Base-by-base conservation (phyloP, 2,329 filamentous ascomycete genomes). In the Exophiala dermatitidis region DNA sequence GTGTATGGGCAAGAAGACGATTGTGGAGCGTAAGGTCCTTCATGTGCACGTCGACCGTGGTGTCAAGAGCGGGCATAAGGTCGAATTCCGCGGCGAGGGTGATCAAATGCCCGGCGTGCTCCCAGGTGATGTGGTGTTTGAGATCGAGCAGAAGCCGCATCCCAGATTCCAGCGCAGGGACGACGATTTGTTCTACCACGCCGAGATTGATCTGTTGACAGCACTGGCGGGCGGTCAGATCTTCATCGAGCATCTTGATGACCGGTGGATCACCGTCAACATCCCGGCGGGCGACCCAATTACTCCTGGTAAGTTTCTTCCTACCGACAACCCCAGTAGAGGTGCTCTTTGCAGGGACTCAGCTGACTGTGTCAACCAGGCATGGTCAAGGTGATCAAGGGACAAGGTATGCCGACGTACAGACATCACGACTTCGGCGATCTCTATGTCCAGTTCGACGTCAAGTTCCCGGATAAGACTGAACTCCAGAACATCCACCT, bases 111-210 rank as follows among this genome's bases (percentile, higher is more conserved):
- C 93, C 19, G 91, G 90, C 61, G 87, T 95, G 49, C 82, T 95
- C 69, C 87, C 93, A 10, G 93, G 94, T 62, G 94, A 98, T 68
- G 93, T 98, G 53, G 86, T 96, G 58, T 98, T 98, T 69, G 90
- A 97, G 76, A 97, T 98, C 61, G 91, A 97, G 74, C 90, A 97
- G 79, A 98, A 98, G 81, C 90, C 90, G n/a, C 93, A 98, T 72
- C 61, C 85, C 30, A 85, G 93, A 60, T 98, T 98, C 79, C 90
- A 91, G 68, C 87, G 93, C 64, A 95, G 93, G 72, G 90, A 94
- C 31, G 93, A 98, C 68, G 91, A 98, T 66, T 80, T 98, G 12
- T 88, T 96, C 69, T 97, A 91, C 77, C 86, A 93, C 59, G 89
- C 88, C 63, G 89, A 97, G 61, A 95, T 98, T 61, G 93, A 98